phyloP scores from a whole-genome alignment of 2,329 filamentous ascomycete genomes.

The Monilinia aucupariae region DNA sequence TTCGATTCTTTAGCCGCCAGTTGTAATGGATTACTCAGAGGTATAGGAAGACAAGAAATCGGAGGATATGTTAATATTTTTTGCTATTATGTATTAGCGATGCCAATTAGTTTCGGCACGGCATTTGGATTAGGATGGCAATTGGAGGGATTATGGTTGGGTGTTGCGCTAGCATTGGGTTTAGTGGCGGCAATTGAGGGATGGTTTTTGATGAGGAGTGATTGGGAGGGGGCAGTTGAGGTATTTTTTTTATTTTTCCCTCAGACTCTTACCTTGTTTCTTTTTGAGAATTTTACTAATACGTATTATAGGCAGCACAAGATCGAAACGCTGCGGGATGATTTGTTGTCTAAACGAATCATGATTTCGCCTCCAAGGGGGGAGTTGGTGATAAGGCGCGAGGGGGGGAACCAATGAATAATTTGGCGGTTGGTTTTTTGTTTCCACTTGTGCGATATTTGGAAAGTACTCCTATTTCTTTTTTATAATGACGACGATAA shows the following conservation, averaged over 20 bases:
- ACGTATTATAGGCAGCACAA: slow-evolving; percentile 42
- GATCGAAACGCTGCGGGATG: slow-evolving; percentile 46
- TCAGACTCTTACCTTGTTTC: neutral
- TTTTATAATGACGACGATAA: too few species aligned
- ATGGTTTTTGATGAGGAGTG: slow-evolving; percentile 49
- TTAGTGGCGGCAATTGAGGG: slow-evolving; percentile 52
- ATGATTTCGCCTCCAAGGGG: neutral
- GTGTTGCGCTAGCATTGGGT: slow-evolving; percentile 58
- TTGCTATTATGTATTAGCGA: slow-evolving; percentile 78
- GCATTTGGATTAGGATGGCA: slow-evolving; percentile 74
- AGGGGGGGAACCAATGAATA: neutral
- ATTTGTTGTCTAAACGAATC: neutral
- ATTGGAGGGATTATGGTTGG: slow-evolving; percentile 75
- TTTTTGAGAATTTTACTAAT: neutral
- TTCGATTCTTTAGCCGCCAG: slow-evolving; percentile 77
- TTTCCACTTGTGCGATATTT: too few species aligned
- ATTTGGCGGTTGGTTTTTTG: neutral
- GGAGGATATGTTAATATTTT: slow-evolving; percentile 85
- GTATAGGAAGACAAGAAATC: slow-evolving; percentile 81
- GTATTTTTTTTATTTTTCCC: neutral
- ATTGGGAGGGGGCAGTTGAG: slow-evolving; percentile 55
- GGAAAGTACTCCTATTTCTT: neutral
- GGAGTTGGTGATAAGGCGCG: neutral
- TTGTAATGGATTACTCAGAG: slow-evolving; percentile 79
- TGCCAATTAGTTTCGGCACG: slow-evolving; percentile 75